Evolutionary conservation across 2,329 filamentous ascomycete genomes (phyloP), one percentile per base, ranked within the genome.

Genomic region (Cladosporium sp.): DNA sequence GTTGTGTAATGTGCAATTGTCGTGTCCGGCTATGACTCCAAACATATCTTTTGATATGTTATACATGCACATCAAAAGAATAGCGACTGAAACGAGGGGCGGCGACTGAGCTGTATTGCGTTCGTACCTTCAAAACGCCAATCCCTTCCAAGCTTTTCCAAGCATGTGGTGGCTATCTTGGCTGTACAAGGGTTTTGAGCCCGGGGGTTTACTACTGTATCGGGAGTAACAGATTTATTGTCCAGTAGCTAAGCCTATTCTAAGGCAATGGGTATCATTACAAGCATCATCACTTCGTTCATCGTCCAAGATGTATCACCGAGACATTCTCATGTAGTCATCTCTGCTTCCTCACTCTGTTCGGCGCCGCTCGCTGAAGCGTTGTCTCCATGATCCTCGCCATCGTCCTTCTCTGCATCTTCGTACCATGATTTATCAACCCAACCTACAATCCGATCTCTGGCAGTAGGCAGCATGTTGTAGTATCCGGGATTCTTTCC

Each of bases 401-500:
- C 15, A 8, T 28, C 15, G 3, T 28, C 5, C 42, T 45, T 45
- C 19, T 64, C 62, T 24, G 62, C 65, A n/a, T 39, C 57, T 44
- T 65, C 64, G 53, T 67, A 69, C 71, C 71, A 73, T 7, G 47
- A 58, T 25, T 57, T 56, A 52, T 71, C 70, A 15, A 71, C 59
- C 89, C 89, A 93, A 37, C 77, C 74, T 4, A 82, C 79, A 53
- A 94, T 82, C 66, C 87, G 72, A 60, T 82, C 80, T 61, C 83
- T 84, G 4, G 89, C 87, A 56, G 85, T 79, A 50, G 84, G 79
- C n/a, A 83, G 76, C 70, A 94, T 78, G 56, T 77, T 79, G 60
- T 83, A 82, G 66, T 91, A 93, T 1, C 84, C 88, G 1, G 89
- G 87, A 65, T 94, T 93, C 44, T 85, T 80, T 60, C 79, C 80